These are phyloP conservation scores for Lagerstroemia fauriei DNA, from an alignment of 441 rosid genomes.

Conservation along the genomic window DNA sequence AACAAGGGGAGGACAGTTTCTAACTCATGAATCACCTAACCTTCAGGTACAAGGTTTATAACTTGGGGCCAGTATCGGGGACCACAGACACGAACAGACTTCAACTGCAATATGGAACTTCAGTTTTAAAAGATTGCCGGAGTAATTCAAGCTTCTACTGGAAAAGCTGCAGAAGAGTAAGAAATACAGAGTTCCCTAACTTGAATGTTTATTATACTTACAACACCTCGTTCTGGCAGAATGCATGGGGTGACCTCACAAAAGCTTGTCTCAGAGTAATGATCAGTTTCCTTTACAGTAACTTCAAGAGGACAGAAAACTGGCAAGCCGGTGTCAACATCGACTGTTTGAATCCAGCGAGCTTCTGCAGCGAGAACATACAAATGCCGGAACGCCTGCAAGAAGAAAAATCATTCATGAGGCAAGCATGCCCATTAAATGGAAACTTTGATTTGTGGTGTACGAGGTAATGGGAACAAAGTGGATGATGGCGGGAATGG, in stretches of 20 bases:
- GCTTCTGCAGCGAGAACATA: constrained; percentile 95
- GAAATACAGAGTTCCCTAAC: neutral
- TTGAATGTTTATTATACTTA: constrained; percentile 45
- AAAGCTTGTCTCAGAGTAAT: constrained; percentile 83
- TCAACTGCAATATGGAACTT: constrained; percentile 55
- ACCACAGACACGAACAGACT: constrained; percentile 78
- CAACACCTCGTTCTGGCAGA: constrained; percentile 91
- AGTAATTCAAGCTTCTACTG: neutral
- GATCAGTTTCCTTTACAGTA: constrained; percentile 74
- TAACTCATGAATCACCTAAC: constrained; percentile 41
- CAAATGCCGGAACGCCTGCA: constrained; percentile 92
- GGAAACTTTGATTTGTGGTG: no score
- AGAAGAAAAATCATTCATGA: constrained; percentile 26
- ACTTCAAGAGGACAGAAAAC: constrained; percentile 92
- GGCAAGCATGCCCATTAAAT: neutral
- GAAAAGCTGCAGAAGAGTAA: neutral
- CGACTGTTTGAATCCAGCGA: constrained; percentile 95
- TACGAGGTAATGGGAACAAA: no score
- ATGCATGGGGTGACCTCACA: constrained; percentile 90
- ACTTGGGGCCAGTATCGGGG: constrained; percentile 97
- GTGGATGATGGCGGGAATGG: no score
- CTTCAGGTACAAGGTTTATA: constrained; percentile 83
- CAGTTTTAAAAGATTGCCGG: neutral
- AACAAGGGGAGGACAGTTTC: constrained; percentile 24
- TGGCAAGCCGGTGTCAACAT: constrained; percentile 92